Conservation (phyloP, 1,284 basidiomycete genomes). For the Rhodotorula sp. region DNA sequence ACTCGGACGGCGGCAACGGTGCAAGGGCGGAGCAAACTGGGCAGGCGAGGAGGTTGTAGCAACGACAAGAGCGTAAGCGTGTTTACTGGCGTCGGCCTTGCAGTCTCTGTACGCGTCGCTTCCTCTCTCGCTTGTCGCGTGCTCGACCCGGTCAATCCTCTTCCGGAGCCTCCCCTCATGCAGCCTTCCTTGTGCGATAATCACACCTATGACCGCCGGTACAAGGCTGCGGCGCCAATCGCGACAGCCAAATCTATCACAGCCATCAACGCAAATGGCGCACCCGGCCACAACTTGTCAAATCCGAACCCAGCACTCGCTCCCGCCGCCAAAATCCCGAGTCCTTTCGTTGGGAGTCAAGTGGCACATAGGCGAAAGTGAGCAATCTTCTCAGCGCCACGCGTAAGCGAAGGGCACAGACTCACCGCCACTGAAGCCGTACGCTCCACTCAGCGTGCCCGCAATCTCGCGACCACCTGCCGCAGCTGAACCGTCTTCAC, state of each 20-base stretch:
- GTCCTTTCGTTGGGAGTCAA: conserved; percentile 11
- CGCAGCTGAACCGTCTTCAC: neutral
- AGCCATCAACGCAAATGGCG: conserved; percentile 35
- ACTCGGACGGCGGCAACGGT: neutral
- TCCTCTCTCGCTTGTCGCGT: too few species aligned
- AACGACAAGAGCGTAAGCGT: too few species aligned
- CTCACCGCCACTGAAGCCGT: conserved; percentile 39
- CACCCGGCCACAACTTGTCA: conserved; percentile 16
- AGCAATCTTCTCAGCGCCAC: too few species aligned
- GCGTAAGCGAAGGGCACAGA: neutral
- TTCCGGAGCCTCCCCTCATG: neutral
- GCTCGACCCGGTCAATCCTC: too few species aligned
- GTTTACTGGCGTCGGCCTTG: too few species aligned
- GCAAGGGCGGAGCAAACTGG: neutral
- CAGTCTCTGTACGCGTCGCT: too few species aligned
- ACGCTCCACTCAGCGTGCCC: conserved; percentile 35
- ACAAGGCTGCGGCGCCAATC: neutral
- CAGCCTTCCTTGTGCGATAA: too few species aligned
- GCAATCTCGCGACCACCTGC: conserved; percentile 27
- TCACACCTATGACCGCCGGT: neutral
- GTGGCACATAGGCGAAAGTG: neutral
- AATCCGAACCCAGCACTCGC: conserved; percentile 27
- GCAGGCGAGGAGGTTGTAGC: too few species aligned
- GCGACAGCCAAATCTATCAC: conserved; percentile 19
- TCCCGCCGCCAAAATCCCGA: conserved; percentile 39